Base-by-base conservation (phyloP, 257 asterid species). In the Nyctanthes arbortristis region DNA sequence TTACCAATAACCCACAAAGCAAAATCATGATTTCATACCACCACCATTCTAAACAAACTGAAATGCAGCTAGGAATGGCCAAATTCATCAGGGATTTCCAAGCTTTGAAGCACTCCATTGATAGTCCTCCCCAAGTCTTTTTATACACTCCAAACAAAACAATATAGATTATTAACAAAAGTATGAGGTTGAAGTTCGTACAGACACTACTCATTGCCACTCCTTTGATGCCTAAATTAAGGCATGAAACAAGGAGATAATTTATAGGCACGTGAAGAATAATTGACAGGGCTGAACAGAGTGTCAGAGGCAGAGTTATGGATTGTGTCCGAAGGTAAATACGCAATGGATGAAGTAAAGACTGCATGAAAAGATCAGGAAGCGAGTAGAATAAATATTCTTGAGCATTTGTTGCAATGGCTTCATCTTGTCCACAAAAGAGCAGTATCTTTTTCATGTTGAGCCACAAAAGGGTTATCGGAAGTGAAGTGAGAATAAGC, bases 41-140 rank as follows among this genome's bases (percentile, higher is more conserved):
- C 97, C 97, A 91, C 97, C 97, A 91, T 49, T 91, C 97, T 0
- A 91, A 78, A 29, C 97, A 91, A 0, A 91, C 96, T 0, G 96
- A 88, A 70, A 91, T 65, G 82, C 97, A 91, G 81, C 95, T 91
- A 0, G 96, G 96, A 11, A 91, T 73, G 7, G 96, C 93, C 12
- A 91, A 69, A 61, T 79, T 59, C 12, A 88, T 20, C 8, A 91
- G 78, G 0, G 84, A 32, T 71, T 80, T 86, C 92, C 94, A 90
- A 1, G 85, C 96, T 49, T 54, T 83, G 0, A 88, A 49, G 70
- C 92, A 86, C 33, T 88, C 90, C 11, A 27, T 27, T 0, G 89
- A 78, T 0, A 86, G 16, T 2, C 85, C 80, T 25, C 62, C 83
- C 96, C 97, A 88, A 0, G 96, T 88, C 35, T 79, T 77, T 54